phyloP scores from a whole-genome alignment of 2,329 filamentous ascomycete genomes.

The Calonectria ilicicola region DNA sequence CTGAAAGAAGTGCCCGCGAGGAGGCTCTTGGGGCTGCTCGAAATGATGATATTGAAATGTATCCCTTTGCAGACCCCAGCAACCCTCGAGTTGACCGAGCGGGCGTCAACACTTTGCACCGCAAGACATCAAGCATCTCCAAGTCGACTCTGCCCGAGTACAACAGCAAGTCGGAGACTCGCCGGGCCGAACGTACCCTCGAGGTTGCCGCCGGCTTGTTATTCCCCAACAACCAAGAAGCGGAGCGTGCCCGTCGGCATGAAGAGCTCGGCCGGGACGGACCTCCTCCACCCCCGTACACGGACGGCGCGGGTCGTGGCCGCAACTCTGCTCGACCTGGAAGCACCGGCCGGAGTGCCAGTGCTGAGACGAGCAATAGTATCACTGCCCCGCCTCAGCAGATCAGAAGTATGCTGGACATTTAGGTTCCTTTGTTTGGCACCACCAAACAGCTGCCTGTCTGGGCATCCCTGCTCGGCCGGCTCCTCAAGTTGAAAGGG shows the following conservation, averaged over 20 bases:
- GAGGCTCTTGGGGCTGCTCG: slow-evolving; percentile 46
- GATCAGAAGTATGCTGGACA: slow-evolving; percentile 69
- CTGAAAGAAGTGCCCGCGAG: slow-evolving; percentile 51
- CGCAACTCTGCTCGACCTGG: slow-evolving; percentile 44
- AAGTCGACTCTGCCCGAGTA: slow-evolving; percentile 42
- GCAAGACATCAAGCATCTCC: slow-evolving; percentile 24
- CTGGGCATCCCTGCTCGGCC: neutral
- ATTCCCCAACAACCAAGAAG: slow-evolving; percentile 58
- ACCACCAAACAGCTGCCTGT: neutral
- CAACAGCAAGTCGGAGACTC: slow-evolving; percentile 57
- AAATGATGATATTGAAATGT: slow-evolving; percentile 55
- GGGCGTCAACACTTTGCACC: slow-evolving; percentile 42
- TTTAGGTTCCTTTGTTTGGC: slow-evolving; percentile 49
- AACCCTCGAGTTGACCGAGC: slow-evolving; percentile 49
- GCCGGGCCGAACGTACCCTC: slow-evolving; percentile 58
- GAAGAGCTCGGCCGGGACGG: slow-evolving; percentile 49
- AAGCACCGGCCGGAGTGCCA: slow-evolving; percentile 56
- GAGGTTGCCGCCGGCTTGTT: slow-evolving; percentile 59
- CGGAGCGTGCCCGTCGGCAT: slow-evolving; percentile 39
- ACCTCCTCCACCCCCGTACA: slow-evolving; percentile 56
- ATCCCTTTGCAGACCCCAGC: slow-evolving; percentile 37
- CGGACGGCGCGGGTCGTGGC: slow-evolving; percentile 40
- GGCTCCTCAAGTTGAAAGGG: neutral
- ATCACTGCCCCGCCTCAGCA: slow-evolving; percentile 63
- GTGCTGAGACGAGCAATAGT: slow-evolving; percentile 60